phyloP scores from a whole-genome alignment of 805 yeast genomes.

The Hemisphaericaspora nanyangensis region DNA sequence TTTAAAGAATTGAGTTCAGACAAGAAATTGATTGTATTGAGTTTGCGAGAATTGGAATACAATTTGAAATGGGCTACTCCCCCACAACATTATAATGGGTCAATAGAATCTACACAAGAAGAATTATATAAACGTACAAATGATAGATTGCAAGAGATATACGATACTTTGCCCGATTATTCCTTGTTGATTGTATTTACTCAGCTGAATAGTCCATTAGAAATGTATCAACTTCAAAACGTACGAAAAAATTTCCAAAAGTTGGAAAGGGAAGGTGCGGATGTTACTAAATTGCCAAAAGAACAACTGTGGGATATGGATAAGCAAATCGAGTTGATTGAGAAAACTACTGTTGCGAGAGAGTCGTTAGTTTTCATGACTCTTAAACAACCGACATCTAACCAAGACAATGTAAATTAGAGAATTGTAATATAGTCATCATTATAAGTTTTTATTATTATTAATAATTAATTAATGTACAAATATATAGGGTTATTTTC shows the following conservation, averaged over 20 bases:
- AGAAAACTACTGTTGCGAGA: constrained; percentile 51
- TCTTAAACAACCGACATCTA: constrained; percentile 18
- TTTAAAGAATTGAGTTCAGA: constrained; percentile 33
- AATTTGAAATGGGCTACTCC: constrained; percentile 23
- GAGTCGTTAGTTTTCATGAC: constrained; percentile 55
- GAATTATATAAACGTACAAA: constrained; percentile 34
- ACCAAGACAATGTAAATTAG: background rate
- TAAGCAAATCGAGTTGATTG: constrained; percentile 44
- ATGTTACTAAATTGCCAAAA: constrained; percentile 34
- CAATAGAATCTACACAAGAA: constrained; percentile 4
- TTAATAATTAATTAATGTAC: too few relatives aligned
- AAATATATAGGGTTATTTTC: too few relatives aligned
- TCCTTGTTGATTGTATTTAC: constrained; percentile 60
- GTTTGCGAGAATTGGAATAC: constrained; percentile 57
- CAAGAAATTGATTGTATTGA: constrained; percentile 47
- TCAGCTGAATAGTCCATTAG: constrained; percentile 58
- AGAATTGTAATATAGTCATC: background rate
- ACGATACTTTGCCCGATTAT: constrained; percentile 50
- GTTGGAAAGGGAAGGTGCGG: constrained; percentile 38
- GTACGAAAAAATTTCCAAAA: constrained; percentile 41
- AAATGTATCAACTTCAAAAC: constrained; percentile 43
- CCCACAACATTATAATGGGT: constrained; percentile 21
- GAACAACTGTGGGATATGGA: constrained; percentile 50
- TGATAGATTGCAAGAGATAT: constrained; percentile 44
- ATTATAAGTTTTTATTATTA: background rate